Evolutionary conservation across 1,139 yeast species (phyloP).

Genomic region (Candida sojae): DNA sequence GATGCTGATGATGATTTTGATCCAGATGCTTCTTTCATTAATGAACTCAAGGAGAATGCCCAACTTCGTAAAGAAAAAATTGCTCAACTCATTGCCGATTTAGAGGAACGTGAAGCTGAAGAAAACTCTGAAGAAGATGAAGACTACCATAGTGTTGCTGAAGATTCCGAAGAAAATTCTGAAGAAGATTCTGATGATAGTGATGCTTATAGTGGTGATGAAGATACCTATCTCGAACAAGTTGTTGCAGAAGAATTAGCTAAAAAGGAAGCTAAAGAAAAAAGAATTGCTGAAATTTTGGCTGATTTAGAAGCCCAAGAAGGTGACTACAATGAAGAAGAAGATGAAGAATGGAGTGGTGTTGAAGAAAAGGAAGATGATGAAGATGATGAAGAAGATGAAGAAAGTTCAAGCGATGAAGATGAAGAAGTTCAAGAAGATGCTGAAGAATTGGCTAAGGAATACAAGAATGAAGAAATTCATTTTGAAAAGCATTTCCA

Average conservation of each 20-base stretch:
- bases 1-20: constrained; percentile 23
- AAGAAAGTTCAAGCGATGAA: constrained; percentile 20
- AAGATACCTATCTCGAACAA: too few relatives aligned
- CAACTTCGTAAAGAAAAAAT: constrained; percentile 24
- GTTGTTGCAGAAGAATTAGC: constrained; percentile 6
- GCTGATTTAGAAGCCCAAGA: constrained; percentile 42
- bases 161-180: constrained; percentile 25
- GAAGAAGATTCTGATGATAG: constrained; percentile 21
- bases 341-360: constrained; percentile 32
- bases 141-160: constrained; percentile 42
- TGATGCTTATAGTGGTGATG: constrained; percentile 16
- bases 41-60: constrained; percentile 22
- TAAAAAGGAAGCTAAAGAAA: constrained; percentile 20
- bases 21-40: constrained; percentile 21
- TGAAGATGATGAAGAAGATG: constrained; percentile 17
- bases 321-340: constrained; percentile 46
- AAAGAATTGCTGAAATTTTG: constrained; percentile 34
- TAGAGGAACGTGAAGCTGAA: constrained; percentile 16
- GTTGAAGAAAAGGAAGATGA: constrained; percentile 16
- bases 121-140: constrained; percentile 38
- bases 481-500: constrained; percentile 48
- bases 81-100: constrained; percentile 10
- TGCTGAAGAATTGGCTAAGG: constrained; percentile 39
- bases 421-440: constrained; percentile 47
- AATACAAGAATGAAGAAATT: constrained; percentile 43